Evolutionary conservation across 345 rosid species (phyloP), one percentile per base, ranked within the genome.

Genomic region (Arabidopsis arenosa): DNA sequence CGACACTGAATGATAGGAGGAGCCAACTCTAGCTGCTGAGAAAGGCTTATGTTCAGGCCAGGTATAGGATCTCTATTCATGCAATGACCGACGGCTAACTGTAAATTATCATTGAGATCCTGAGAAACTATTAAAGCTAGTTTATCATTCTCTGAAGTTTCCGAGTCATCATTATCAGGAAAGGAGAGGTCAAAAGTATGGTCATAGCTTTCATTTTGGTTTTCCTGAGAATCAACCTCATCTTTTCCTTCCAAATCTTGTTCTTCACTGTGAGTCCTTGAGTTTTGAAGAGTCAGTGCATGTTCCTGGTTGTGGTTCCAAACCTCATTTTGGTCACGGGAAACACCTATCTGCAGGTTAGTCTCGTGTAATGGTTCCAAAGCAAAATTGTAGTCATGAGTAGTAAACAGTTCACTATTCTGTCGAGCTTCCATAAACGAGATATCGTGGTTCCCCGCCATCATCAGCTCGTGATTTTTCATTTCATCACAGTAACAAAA

Each of bases 1-100:
- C 97, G 90, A 47, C 82, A 81, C 78, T 89, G 98, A 75, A 92
- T 75, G 74, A 88, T 84, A 63, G 80, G 84, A 56, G 77, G 55
- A 77, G 83, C 51, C 57, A 83, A 51, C 26, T 81, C 70, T n/a
- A 89, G 79, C 78, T 84, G 86, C 51, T 85, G 79, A 18, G 79
- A 80, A 55, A 71, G 32, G 64, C 62, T 73, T 48, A 87, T 35
- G 54, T 80, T 85, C 9, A 84, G 66, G 49, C 35, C 28, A 49
- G 83, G 75, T 66, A 81, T 69, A 15, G 85, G 73, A 68, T 80
- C 83, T 77, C 89, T 83, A 70, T 83, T 91, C 70, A 83, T 86
- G 71, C 83, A 79, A 65, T 83, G 85, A 47, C 84, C 92, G 76
- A 86, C 80, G 4, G 82, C 82, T 45, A 85, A 81, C 75, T 86